Conservation (phyloP, 1,139 yeast species). For the Kodamaea arcana region DNA sequence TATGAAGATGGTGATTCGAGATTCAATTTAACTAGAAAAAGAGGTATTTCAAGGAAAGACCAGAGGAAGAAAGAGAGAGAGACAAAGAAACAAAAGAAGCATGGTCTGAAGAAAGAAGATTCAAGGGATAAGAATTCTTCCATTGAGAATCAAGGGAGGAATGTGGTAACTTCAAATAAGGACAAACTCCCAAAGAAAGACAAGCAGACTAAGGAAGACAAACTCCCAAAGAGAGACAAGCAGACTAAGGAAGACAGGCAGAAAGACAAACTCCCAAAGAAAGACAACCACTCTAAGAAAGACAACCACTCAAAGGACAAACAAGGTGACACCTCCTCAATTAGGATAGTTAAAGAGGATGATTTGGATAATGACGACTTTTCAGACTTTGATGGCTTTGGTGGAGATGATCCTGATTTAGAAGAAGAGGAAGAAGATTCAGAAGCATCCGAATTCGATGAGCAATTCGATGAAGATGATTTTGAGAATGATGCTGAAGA, state of each 20-base stretch:
- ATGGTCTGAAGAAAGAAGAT: not conserved
- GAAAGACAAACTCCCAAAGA: conserved; percentile 22
- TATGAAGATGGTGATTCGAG: conserved; percentile 37
- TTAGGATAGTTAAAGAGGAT: conserved; percentile 8
- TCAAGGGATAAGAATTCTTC: not conserved
- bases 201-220: conserved; percentile 16
- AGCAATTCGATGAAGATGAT: conserved; percentile 11
- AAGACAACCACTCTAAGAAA: conserved; percentile 15
- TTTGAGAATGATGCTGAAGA: conserved; percentile 11
- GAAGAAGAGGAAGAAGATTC: conserved; percentile 11
- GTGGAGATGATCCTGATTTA: conserved; percentile 18
- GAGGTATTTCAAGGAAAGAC: conserved; percentile 47
- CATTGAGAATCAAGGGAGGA: too few species aligned
- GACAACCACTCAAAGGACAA: conserved; percentile 23
- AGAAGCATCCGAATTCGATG: conserved; percentile 8
- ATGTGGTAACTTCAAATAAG: too few species aligned
- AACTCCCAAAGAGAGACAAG: conserved; percentile 19
- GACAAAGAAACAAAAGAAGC: conserved; percentile 43
- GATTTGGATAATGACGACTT: conserved; percentile 3
- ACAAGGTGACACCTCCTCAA: too few species aligned
- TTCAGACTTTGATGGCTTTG: conserved; percentile 8
- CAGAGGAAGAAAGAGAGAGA: conserved; percentile 53
- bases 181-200: conserved; percentile 22
- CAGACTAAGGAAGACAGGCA: conserved; percentile 11
- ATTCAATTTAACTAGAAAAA: conserved; percentile 29